phyloP scores from a whole-genome alignment of 768 basidiomycete species.

The Candolleomyces aberdarensis region DNA sequence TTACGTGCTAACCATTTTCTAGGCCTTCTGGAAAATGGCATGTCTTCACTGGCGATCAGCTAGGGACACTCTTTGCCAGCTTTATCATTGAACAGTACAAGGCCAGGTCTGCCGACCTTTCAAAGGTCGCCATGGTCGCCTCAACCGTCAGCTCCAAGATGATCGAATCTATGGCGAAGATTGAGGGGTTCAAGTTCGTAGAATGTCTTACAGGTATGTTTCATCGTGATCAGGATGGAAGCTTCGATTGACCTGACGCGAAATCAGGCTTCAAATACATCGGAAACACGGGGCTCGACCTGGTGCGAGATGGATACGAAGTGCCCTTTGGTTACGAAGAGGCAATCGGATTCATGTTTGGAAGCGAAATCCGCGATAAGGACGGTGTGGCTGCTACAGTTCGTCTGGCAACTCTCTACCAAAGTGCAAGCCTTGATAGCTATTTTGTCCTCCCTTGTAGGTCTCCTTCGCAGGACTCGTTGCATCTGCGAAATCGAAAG shows the following conservation, averaged over 20 bases:
- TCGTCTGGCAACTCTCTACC: conserved; percentile 7
- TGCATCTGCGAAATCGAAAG: conserved; percentile 43
- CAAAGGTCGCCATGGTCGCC: conserved; percentile 79
- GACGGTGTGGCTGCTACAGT: conserved; percentile 86
- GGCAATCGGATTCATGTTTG: conserved; percentile 91
- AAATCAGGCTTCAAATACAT: conserved; percentile 82
- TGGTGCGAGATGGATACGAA: conserved; percentile 64
- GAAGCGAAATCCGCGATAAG: conserved; percentile 76
- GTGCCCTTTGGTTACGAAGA: conserved; percentile 88
- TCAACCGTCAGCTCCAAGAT: conserved; percentile 92
- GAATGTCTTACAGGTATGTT: conserved; percentile 78
- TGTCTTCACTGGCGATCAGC: conserved; percentile 81
- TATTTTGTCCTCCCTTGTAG: conserved; percentile 29
- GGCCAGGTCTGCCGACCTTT: conserved; percentile 39
- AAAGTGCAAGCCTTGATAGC: not conserved
- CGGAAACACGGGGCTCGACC: conserved; percentile 72
- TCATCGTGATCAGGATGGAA: too few species aligned
- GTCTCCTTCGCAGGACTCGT: conserved; percentile 69
- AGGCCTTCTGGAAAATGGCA: conserved; percentile 59
- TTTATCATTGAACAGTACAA: conserved; percentile 41
- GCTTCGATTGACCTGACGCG: conserved; percentile 11
- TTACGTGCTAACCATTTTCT: not conserved
- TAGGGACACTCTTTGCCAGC: conserved; percentile 55
- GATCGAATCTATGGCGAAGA: conserved; percentile 71
- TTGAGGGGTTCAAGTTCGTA: conserved; percentile 78